These are phyloP conservation scores for Malus orientalis DNA, from an alignment of 306 rosid species.

Conservation along the genomic window DNA sequence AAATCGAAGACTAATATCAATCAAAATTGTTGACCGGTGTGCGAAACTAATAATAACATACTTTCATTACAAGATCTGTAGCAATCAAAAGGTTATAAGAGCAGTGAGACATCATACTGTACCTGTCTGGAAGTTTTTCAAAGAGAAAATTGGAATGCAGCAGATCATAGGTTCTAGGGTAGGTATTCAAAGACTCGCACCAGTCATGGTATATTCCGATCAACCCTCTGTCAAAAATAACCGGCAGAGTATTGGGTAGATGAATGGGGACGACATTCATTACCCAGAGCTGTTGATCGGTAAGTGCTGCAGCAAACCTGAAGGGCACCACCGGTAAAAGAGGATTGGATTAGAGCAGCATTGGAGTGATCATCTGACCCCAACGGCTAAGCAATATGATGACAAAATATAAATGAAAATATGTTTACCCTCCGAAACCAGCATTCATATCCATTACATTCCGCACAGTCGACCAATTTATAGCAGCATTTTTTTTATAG, in stretches of 20 bases:
- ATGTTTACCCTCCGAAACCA: constrained; percentile 86
- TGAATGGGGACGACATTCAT: constrained; percentile 83
- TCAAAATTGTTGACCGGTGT: not conserved
- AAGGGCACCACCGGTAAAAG: not conserved
- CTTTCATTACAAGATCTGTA: not conserved
- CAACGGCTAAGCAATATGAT: not conserved
- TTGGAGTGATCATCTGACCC: not conserved
- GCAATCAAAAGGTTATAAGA: not conserved
- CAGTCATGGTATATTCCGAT: constrained; percentile 91
- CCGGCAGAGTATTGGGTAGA: constrained; percentile 54
- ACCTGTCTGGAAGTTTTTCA: constrained; percentile 55
- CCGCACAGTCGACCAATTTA: constrained; percentile 72
- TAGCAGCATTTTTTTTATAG: constrained; percentile 39
- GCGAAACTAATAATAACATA: not conserved
- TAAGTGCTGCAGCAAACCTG: constrained; percentile 88
- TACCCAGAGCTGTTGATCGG: constrained; percentile 75
- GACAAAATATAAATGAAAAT: not conserved
- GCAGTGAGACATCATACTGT: not conserved
- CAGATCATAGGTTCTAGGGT: constrained; percentile 86
- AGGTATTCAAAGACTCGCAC: constrained; percentile 87
- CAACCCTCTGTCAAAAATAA: constrained; percentile 74
- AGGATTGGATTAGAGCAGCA: not conserved
- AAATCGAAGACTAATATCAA: not conserved
- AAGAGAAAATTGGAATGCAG: constrained; percentile 77
- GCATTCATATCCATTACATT: constrained; percentile 97